Evolutionary conservation across 345 rosid species (phyloP), one percentile per base, ranked within the genome.

Genomic region (Camelina sativa): DNA sequence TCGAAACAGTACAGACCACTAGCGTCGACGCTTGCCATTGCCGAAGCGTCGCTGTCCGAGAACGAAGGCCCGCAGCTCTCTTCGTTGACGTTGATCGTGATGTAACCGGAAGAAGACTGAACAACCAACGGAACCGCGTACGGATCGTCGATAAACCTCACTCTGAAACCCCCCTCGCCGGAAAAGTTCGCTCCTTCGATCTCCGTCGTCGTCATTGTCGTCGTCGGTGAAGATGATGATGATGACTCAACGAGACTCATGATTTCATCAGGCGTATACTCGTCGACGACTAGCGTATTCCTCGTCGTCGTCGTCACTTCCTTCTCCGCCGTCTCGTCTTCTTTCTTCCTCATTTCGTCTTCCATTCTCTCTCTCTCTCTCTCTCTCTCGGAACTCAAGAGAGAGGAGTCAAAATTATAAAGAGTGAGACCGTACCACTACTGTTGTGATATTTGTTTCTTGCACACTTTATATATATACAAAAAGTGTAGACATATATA

Each of bases 61-160:
- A 85, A 92, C 22, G 97, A 92, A 11, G 97, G 84, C 0, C 97
- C 97, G 74, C 96, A 92, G 74, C 82, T 88, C 82, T 92, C 96
- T 58, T 92, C 97, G 80, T 92, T 89, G 51, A 87, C 92, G 86
- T 92, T 86, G 77, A 89, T 89, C 67, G 97, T 92, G 58, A 89
- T 51, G 83, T 83, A 88, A 4, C 89, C 85, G 17, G 89, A 83
- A 6, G 84, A 88, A 7, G 80, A 81, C 82, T 85, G 90, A 28
- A 85, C 85, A 12, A 77, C 55, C 74, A 85, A 34, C 71, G 80
- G 63, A 25, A 84, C 69, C 16, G 87, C 79, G 86, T 85, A 86
- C 4, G 96, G 96, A 57, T 88, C 79, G 55, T 87, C 91, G 73
- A 82, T 82, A 82, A 92, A 92, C 88, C 67, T 85, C 25, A 92